These are phyloP conservation scores for Tricholoma flavovirens DNA, from an alignment of 768 basidiomycete genomes.

Conservation along the genomic window DNA sequence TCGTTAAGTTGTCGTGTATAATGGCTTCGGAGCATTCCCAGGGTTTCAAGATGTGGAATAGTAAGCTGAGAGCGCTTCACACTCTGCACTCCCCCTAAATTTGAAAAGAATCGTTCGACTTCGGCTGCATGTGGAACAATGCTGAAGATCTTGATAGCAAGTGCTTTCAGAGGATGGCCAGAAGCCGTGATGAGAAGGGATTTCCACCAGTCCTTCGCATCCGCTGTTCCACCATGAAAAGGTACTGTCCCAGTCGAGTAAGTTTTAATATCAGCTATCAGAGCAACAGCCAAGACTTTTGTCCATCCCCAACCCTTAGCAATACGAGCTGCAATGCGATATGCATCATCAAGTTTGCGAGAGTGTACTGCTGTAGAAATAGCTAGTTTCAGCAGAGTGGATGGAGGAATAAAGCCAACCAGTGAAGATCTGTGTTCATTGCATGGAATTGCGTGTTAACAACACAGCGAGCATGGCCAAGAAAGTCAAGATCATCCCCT, in stretches of 20 bases:
- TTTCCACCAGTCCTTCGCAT: no score
- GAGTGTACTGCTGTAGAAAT: not conserved
- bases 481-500: constrained; percentile 15
- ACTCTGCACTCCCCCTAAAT: not conserved
- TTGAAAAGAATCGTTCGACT: constrained; percentile 12
- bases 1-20: no score
- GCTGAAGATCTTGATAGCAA: no score
- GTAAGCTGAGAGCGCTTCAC: not conserved
- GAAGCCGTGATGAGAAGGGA: no score
- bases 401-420: not conserved
- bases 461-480: not conserved
- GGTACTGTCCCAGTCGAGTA: no score
- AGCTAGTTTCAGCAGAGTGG: not conserved
- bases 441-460: not conserved
- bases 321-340: not conserved
- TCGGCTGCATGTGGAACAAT: constrained; percentile 12
- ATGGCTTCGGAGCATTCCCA: no score
- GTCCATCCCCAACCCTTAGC: not conserved
- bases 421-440: not conserved
- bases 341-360: not conserved
- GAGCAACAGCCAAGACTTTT: no score
- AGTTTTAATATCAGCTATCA: no score
- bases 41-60: not conserved
- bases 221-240: no score
- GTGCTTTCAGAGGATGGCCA: no score